These are phyloP conservation scores for Marasmius sp. DNA, from an alignment of 1,284 basidiomycete species.

Conservation along the genomic window DNA sequence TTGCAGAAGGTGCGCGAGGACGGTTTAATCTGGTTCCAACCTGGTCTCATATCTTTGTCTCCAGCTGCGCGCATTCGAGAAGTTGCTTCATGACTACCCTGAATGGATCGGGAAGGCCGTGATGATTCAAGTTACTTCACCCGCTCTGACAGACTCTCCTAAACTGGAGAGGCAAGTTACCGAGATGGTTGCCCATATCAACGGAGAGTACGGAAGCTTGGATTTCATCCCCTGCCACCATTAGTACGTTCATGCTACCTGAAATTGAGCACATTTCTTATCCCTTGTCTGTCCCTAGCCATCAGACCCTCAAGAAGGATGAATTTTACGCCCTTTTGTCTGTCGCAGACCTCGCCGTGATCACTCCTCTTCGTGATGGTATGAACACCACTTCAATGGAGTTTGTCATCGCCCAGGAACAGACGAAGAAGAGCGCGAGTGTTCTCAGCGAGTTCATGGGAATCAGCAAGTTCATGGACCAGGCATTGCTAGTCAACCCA, in stretches of 20 bases:
- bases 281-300: conserved; percentile 46
- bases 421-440: neutral
- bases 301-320: conserved; percentile 96
- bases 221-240: conserved; percentile 99
- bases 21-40: neutral
- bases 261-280: neutral
- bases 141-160: conserved; percentile 91
- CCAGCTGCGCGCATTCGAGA: conserved; percentile 92
- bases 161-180: conserved; percentile 94
- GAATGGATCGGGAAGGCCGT: conserved; percentile 93
- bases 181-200: conserved; percentile 95
- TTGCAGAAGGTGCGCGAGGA: conserved; percentile 76
- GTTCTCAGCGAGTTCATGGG: conserved; percentile 97
- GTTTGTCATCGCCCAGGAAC: conserved; percentile 71
- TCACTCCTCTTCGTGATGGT: conserved; percentile 94
- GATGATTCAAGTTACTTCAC: conserved; percentile 90
- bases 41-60: neutral
- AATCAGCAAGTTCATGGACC: conserved; percentile 81
- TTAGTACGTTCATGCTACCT: conserved; percentile 63
- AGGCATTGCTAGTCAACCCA: conserved; percentile 59
- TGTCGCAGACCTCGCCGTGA: conserved; percentile 93
- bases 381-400: conserved; percentile 99
- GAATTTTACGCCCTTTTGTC: conserved; percentile 98
- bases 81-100: conserved; percentile 90
- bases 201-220: conserved; percentile 92